Percentiles rank a stretch among this genome's conserved stretches.
Conservation (phyloP, 2,329 filamentous ascomycete species). For the Fusarium sp. region DNA sequence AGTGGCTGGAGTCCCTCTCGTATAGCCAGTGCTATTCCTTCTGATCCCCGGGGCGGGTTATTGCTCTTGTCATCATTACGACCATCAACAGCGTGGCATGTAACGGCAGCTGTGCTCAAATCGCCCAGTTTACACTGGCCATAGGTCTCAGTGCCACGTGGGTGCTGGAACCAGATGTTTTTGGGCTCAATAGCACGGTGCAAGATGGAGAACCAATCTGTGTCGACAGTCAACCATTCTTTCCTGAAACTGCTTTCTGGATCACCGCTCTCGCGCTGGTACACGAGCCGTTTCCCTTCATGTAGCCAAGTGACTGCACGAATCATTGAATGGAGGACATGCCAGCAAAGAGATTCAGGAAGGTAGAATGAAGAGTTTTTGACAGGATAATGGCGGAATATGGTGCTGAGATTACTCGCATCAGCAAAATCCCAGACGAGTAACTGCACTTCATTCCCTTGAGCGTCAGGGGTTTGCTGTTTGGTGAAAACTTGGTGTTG, state of each 20-base stretch:
- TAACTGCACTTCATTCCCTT: slow-evolving; percentile 46
- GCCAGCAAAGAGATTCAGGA: slow-evolving; percentile 68
- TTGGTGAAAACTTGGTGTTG: slow-evolving; percentile 38
- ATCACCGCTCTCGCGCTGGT: slow-evolving; percentile 9
- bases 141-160: slow-evolving; percentile 62
- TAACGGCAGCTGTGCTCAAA: slow-evolving; percentile 57
- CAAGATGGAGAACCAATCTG: slow-evolving; percentile 65
- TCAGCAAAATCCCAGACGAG: slow-evolving; percentile 67
- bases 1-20: slow-evolving; percentile 32
- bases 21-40: slow-evolving; percentile 25
- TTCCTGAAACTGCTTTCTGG: not conserved
- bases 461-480: slow-evolving; percentile 12
- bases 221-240: slow-evolving; percentile 46
- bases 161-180: slow-evolving; percentile 65
- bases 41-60: not conserved
- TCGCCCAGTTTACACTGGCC: slow-evolving; percentile 67
- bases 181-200: slow-evolving; percentile 61
- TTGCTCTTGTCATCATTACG: not conserved
- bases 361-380: slow-evolving; percentile 52
- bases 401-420: slow-evolving; percentile 60
- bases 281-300: slow-evolving; percentile 56
- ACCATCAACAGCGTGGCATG: slow-evolving; percentile 50
- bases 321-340: slow-evolving; percentile 62
- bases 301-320: slow-evolving; percentile 66
- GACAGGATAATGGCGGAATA: slow-evolving; percentile 52